These are phyloP conservation scores for Neocucurbitaria cava DNA, from an alignment of 2,329 filamentous ascomycete species.

Conservation along the genomic window DNA sequence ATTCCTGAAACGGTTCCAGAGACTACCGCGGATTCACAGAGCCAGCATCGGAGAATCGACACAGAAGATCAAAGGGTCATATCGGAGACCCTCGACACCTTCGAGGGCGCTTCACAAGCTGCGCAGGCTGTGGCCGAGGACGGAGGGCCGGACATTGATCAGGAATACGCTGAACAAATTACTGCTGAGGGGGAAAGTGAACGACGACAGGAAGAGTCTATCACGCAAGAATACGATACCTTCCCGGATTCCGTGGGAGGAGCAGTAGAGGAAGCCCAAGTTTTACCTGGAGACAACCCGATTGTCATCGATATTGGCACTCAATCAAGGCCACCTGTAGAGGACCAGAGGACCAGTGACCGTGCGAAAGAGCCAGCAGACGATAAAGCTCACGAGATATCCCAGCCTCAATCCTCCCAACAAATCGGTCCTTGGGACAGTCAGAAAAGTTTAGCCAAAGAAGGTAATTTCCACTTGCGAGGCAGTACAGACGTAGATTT, in stretches of 20 bases:
- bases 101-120: conserved; percentile 4
- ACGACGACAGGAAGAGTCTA: neutral
- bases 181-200: neutral
- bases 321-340: neutral
- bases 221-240: neutral
- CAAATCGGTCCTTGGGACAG: neutral
- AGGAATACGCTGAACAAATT: neutral
- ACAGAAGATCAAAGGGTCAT: conserved; percentile 8
- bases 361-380: neutral
- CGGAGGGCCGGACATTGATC: neutral
- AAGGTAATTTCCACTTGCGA: neutral
- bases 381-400: neutral
- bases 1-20: conserved; percentile 39
- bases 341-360: neutral
- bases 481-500: neutral
- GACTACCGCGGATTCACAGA: conserved; percentile 21
- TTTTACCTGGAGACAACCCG: neutral
- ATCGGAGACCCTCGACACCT: conserved; percentile 9
- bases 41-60: conserved; percentile 10
- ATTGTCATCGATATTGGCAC: neutral
- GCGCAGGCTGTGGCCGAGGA: neutral
- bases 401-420: conserved; percentile 1
- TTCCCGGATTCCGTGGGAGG: neutral
- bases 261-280: neutral
- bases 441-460: conserved; percentile 12